A percentile compares a stretch with the other conserved stretches of the same genome.
Evolutionary conservation across 169 alveolate species (phyloP).

Genomic region (Ichthyophthirius multifiliis): DNA sequence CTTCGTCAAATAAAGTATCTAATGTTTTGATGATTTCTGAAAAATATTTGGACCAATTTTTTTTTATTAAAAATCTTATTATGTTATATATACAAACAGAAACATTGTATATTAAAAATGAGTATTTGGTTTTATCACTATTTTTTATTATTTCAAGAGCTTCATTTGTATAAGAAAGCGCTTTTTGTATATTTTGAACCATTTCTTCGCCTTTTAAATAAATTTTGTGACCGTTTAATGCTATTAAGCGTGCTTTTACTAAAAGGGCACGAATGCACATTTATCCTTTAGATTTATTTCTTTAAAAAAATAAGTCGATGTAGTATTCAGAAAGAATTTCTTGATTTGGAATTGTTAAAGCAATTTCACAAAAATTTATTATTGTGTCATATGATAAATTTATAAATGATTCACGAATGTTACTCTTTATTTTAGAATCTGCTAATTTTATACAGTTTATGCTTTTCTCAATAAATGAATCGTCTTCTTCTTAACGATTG

Average conservation of each 20-base stretch:
- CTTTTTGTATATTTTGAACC: constrained; percentile 47
- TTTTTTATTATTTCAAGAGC: constrained; percentile 75
- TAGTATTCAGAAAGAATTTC: constrained; percentile 64
- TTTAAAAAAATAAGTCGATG: constrained; percentile 65
- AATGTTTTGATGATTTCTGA: constrained; percentile 78
- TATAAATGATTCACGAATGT: constrained; percentile 43
- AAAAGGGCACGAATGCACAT: constrained; percentile 78
- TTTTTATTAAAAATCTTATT: constrained; percentile 66
- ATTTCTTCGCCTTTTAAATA: constrained; percentile 53
- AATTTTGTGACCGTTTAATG: constrained; percentile 18
- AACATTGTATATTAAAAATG: constrained; percentile 76
- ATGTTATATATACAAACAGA: constrained; percentile 76
- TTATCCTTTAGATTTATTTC: constrained; percentile 69
- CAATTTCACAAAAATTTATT: constrained; percentile 72
- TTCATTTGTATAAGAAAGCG: constrained; percentile 66
- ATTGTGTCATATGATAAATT: constrained; percentile 52
- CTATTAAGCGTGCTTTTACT: constrained; percentile 62
- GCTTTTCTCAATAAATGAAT: neutral
- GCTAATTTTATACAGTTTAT: constrained; percentile 39
- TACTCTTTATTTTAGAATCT: constrained; percentile 31
- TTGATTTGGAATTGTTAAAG: constrained; percentile 56
- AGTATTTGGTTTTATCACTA: constrained; percentile 84
- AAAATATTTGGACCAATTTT: constrained; percentile 71
- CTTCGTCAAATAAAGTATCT: constrained; percentile 80
- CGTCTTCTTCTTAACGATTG: neutral